Base-by-base conservation (phyloP, 306 rosid species). In the Carpinus viminea region DNA sequence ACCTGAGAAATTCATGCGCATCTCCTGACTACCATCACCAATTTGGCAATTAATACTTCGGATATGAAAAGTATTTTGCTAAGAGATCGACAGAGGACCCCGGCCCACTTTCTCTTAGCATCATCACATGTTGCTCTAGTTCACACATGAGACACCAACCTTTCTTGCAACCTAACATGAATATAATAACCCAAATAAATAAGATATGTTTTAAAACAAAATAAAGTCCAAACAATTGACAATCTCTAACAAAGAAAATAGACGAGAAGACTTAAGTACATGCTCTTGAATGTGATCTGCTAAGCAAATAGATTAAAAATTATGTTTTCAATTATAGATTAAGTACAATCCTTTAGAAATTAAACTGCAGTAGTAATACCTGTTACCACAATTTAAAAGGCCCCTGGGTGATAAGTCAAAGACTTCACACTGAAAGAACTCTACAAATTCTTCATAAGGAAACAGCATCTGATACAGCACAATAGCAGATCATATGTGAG, bases 81-180 rank as follows among this genome's bases (percentile, higher is more conserved):
- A 18, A 91, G 93, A 68, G n/a, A n/a, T n/a, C n/a, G 97, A 92
- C 59, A 92, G 76, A 80, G 97, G 91, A 56, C 89, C 90, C n/a
- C n/a, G n/a, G n/a, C 7, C 93, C 95, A 59, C 64, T 84, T 83
- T 92, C 95, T 82, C 80, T 83, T 81, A 90, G 81, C 86, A 89
- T 84, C 81, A 73, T 85, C 72, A 87, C 90, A 80, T 92, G 91
- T 70, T 90, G 93, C 87, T 92, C 97, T 79, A 92, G 76, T 79
- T 92, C 97, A 70, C 97, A 92, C 91, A 92, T 90, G 80, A 92
- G 92, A 89, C 95, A 92, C 97, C 97, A 90, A 80, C 86, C 95
- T 83, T 87, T 88, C 55, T 88, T 85, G 76, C 89, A 88, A 82
- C 97, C 97, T 92, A 87, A 20, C 45, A 79, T 60, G 38, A 68